Base-by-base conservation (phyloP, 768 basidiomycete genomes). In the Tricholoma saponaceum region DNA sequence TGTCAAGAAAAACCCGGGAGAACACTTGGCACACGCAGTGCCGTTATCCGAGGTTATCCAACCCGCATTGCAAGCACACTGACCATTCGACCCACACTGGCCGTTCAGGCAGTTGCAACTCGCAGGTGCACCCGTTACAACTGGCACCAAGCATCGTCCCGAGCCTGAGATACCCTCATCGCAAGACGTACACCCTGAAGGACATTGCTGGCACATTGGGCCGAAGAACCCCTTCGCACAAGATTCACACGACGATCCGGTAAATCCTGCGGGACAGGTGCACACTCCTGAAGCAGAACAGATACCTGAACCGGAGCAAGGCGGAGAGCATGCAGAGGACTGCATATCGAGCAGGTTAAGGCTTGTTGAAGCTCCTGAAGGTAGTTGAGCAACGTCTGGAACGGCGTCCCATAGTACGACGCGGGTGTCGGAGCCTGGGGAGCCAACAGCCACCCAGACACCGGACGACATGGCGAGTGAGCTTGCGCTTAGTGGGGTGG, bases 51-150 rank as follows among this genome's bases (percentile, higher is more conserved):
- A 84, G 0, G 82, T 80, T 1, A 82, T 83, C 87, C 89, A 95
- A 0, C 93, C 93, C 0, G 84, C 67, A 62, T 86, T 86, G 67
- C 93, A 95, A 4, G 80, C 70, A 65, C 93, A 94, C 59, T 87
- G 82, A 0, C 89, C 86, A 56, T 81, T 80, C 0, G 79, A 61
- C 1, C 80, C 80, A 69, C 93, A 96, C 46, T 83, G 70, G 2
- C 93, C 93, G 64, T 95, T 95, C 51, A 86, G 60, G 66, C 93
- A 96, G 65, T 92, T 88, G 71, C 93, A 96, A 1, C 79, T 79
- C 33, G 82, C 79, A 2, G 88, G 82, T 2, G 78, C 73, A 61
- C 85, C 83, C 33, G 71, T 66, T 26, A 83, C 73, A 26, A 71
- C 65, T 3, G 81, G 69, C 9, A 72, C 69, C 56, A 90, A 77